Base-by-base conservation (phyloP, 805 yeast genomes). In the Candida coquimbonensis region DNA sequence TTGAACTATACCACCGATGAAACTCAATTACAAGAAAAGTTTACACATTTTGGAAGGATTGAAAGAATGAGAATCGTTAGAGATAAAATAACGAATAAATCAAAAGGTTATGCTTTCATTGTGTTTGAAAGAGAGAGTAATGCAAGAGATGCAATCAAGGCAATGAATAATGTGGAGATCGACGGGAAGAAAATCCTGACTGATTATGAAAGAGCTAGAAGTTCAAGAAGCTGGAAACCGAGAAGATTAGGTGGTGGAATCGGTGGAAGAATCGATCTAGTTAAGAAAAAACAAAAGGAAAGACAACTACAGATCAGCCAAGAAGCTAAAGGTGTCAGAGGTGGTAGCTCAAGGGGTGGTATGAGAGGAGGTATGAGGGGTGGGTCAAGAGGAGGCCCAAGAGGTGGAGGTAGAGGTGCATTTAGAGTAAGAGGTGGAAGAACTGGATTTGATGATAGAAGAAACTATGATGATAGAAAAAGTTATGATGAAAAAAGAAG, bases 201-300 rank as follows among this genome's bases (percentile, higher is more conserved):
- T 1, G 95, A 86, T 56, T 73, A 78, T 40, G 93, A 84, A 57
- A 62, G 91, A 47, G 85, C 88, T 2, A 65, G 93, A 39, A 62
- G 78, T 1, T 74, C 76, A 14, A 74, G 82, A 45, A 75, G 73
- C 52, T 86, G 90, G 84, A 74, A 72, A 45, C 93, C 95, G 0
- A 60, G 84, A 54, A 62, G 91, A 48, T 68, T 91, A 3, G 96
- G 96, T 1, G 97, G 97, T 5, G 97, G 97, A 0, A 64, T 86
- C n/a, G 97, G 97, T 5, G 96, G 96, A 1, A 70, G 93, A 45
- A 79, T 80, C 42, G 81, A 81, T 57, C 72, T 79, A 3, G 67
- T 63, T 48, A 61, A 51, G 38, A 54, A 53, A n/a, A 48, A 38
- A 25, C 42, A 44, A 37, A 54, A 49, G 17, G 56, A 53, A 13